A percentile compares a stretch with the other conserved stretches of the same genome.
Evolutionary conservation across 1,284 basidiomycete genomes (phyloP).

Genomic region (Golubevia pallescens): DNA sequence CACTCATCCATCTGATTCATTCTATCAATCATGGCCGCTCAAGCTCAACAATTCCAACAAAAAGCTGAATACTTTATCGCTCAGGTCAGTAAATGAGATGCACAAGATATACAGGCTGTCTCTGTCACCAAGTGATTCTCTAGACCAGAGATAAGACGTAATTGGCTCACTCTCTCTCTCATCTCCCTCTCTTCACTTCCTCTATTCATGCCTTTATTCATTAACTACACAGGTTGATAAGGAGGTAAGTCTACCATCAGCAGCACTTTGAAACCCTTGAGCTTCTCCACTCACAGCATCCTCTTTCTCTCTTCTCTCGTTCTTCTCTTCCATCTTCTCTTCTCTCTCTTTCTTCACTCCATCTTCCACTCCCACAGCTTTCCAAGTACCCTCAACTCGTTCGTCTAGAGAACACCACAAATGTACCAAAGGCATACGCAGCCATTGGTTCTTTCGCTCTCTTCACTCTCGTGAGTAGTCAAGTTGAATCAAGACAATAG

Average conservation of each 20-base stretch:
- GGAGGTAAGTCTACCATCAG: too few relatives aligned
- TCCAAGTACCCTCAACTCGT: constrained; percentile 77
- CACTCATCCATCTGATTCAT: too few relatives aligned
- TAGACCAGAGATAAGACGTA: too few relatives aligned
- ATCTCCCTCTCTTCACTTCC: too few relatives aligned
- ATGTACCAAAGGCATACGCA: constrained; percentile 89
- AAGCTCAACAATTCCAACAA: constrained; percentile 52
- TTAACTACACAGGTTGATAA: too few relatives aligned
- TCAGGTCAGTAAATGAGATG: constrained; percentile 39
- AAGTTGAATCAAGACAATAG: not conserved
- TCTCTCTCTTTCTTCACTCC: constrained; percentile 2
- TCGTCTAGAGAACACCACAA: constrained; percentile 82
- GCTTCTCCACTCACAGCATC: constrained; percentile 59
- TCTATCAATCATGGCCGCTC: constrained; percentile 42
- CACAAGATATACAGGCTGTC: too few relatives aligned
- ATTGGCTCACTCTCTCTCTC: too few relatives aligned
- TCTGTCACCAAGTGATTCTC: too few relatives aligned
- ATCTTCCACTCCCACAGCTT: constrained; percentile 68
- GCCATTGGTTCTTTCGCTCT: constrained; percentile 77
- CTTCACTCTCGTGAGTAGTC: constrained; percentile 59
- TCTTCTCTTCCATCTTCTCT: constrained; percentile 4
- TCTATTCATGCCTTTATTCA: too few relatives aligned
- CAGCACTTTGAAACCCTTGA: not conserved
- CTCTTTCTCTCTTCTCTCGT: not conserved
- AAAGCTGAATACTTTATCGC: constrained; percentile 59